These are phyloP conservation scores for Aspergillus sojae DNA, from an alignment of 2,329 filamentous ascomycete genomes.

Conservation along the genomic window DNA sequence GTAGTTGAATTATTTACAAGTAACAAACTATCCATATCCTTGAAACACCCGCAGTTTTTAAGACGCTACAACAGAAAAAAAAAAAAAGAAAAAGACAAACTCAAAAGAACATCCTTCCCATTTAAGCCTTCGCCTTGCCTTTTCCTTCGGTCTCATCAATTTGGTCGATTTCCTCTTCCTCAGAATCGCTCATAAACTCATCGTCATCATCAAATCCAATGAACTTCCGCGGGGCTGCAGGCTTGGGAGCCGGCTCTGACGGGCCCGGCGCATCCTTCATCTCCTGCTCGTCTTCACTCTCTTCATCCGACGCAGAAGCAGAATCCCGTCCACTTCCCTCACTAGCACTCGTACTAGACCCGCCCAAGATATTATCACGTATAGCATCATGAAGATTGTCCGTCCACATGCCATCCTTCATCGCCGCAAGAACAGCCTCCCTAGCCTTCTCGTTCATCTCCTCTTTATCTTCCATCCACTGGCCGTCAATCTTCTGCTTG, in stretches of 20 bases:
- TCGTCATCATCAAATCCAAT: constrained; percentile 54
- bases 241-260: constrained; percentile 28
- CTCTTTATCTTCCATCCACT: constrained; percentile 95
- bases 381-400: constrained; percentile 44
- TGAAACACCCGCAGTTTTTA: background rate
- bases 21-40: background rate
- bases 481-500: constrained; percentile 72
- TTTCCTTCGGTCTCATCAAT: constrained; percentile 33
- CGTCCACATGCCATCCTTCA: constrained; percentile 61
- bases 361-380: constrained; percentile 37
- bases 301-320: constrained; percentile 36
- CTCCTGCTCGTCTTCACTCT: constrained; percentile 44
- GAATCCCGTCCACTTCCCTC: constrained; percentile 39
- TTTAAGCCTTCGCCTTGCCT: constrained; percentile 39
- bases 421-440: constrained; percentile 72
- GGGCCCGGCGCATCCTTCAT: constrained; percentile 31
- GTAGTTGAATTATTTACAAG: background rate
- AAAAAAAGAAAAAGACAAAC: background rate
- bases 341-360: constrained; percentile 43
- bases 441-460: constrained; percentile 82
- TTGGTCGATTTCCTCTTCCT: constrained; percentile 35
- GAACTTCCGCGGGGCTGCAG: constrained; percentile 39
- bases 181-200: constrained; percentile 49
- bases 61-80: constrained; percentile 6
- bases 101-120: background rate